Evolutionary conservation across 2,329 filamentous ascomycete genomes (phyloP).

Genomic region (Alternaria incomplexa): DNA sequence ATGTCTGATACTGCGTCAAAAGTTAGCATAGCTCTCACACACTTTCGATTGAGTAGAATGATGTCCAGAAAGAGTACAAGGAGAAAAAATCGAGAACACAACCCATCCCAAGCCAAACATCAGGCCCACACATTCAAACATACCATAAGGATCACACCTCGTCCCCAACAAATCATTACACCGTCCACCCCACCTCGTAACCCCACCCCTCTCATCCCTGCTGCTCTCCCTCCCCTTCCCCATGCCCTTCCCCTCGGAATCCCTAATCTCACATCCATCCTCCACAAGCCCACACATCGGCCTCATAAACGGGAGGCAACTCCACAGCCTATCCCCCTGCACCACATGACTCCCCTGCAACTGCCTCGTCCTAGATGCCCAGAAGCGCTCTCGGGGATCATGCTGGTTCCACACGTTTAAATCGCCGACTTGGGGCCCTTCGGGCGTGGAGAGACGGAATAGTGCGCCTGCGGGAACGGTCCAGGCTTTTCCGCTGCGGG

Average conservation of each 20-base stretch:
- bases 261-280: slow-evolving; percentile 63
- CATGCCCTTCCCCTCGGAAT: slow-evolving; percentile 23
- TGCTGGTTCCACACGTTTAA: slow-evolving; percentile 80
- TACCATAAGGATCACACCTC: slow-evolving; percentile 78
- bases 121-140: slow-evolving; percentile 4
- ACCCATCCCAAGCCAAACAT: not conserved
- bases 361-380: slow-evolving; percentile 79
- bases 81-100: no score
- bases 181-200: slow-evolving; percentile 67
- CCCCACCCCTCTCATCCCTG: slow-evolving; percentile 53
- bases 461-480: slow-evolving; percentile 71
- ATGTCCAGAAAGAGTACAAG: no score
- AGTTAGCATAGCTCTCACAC: not conserved
- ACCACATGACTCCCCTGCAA: slow-evolving; percentile 78
- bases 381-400: slow-evolving; percentile 81
- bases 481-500: slow-evolving; percentile 77
- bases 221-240: slow-evolving; percentile 45
- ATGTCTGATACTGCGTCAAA: slow-evolving; percentile 68
- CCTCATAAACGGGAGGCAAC: slow-evolving; percentile 75
- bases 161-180: slow-evolving; percentile 83
- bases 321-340: slow-evolving; percentile 78
- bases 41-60: no score
- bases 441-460: slow-evolving; percentile 74
- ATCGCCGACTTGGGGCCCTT: slow-evolving; percentile 80
- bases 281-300: slow-evolving; percentile 72